These are phyloP conservation scores for Wickerhamomyces chambardii DNA, from an alignment of 805 yeast species.

Conservation along the genomic window DNA sequence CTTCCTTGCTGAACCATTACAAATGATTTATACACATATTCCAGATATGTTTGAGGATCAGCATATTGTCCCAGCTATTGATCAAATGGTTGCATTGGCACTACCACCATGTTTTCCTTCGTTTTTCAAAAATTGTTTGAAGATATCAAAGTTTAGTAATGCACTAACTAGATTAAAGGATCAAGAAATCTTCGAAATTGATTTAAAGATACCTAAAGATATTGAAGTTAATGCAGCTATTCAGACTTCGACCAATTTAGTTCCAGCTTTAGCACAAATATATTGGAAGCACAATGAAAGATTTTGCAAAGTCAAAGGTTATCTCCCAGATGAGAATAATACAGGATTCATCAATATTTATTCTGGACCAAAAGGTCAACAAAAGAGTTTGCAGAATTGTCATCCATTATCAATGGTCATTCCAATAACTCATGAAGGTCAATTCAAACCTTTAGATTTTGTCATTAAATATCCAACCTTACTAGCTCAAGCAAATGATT, in stretches of 20 bases:
- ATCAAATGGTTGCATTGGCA: slow-evolving; percentile 66
- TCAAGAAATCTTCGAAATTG: slow-evolving; percentile 73
- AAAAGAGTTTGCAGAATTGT: slow-evolving; percentile 43
- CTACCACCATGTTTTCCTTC: slow-evolving; percentile 86
- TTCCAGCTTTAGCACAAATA: slow-evolving; percentile 67
- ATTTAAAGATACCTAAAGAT: slow-evolving; percentile 58
- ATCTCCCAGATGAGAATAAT: slow-evolving; percentile 58
- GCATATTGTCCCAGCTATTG: slow-evolving; percentile 79
- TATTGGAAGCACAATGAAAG: slow-evolving; percentile 61
- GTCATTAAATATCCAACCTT: slow-evolving; percentile 69
- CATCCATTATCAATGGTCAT: slow-evolving; percentile 68
- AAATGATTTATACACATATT: slow-evolving; percentile 75
- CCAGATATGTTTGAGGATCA: slow-evolving; percentile 77
- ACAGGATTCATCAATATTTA: slow-evolving; percentile 72
- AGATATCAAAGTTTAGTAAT: slow-evolving; percentile 62
- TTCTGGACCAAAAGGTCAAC: slow-evolving; percentile 56
- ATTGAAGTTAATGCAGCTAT: slow-evolving; percentile 61
- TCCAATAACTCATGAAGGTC: slow-evolving; percentile 69
- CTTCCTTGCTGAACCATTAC: slow-evolving; percentile 70
- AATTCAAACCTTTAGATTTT: slow-evolving; percentile 52
- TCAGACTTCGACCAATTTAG: slow-evolving; percentile 30
- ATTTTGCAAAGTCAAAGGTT: slow-evolving; percentile 70
- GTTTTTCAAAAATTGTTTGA: slow-evolving; percentile 51
- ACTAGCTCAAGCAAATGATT: slow-evolving; percentile 58
- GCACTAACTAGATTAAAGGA: slow-evolving; percentile 68